A percentile compares a stretch with the other conserved stretches of the same genome.
Evolutionary conservation across 345 rosid species (phyloP).

Genomic region (Euclidium syriacum): DNA sequence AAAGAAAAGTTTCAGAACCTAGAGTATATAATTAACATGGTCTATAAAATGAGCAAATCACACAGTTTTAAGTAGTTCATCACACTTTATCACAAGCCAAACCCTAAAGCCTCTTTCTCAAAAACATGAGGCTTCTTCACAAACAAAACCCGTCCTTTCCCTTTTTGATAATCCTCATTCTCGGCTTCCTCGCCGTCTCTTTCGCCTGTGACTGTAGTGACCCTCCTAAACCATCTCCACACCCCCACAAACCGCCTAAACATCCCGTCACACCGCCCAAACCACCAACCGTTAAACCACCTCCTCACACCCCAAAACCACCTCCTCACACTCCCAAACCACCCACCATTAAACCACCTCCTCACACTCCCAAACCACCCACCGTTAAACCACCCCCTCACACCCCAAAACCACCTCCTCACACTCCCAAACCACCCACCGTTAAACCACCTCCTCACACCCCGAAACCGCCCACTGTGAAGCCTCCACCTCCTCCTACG

Average conservation of each 20-base stretch:
- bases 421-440: slow-evolving; percentile 14
- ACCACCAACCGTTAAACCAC: slow-evolving; percentile 38
- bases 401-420: slow-evolving; percentile 6
- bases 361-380: too few species aligned
- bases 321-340: slow-evolving; percentile 23
- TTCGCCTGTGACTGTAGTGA: slow-evolving; percentile 30
- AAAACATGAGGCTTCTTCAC: slow-evolving; percentile 25
- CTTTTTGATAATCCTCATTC: slow-evolving; percentile 14
- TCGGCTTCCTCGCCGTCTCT: slow-evolving; percentile 4
- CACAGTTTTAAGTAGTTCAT: slow-evolving; percentile 17
- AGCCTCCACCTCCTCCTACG: slow-evolving; percentile 7
- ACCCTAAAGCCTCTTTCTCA: slow-evolving; percentile 10
- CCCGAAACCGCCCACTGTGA: slow-evolving; percentile 32
- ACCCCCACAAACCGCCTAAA: slow-evolving; percentile 38
- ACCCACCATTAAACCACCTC: slow-evolving; percentile 19
- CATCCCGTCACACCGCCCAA: slow-evolving; percentile 37
- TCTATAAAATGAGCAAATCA: slow-evolving; percentile 16
- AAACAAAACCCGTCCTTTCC: slow-evolving; percentile 14
- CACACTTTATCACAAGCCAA: neutral
- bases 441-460: slow-evolving; percentile 17
- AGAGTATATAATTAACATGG: neutral
- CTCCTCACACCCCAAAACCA: slow-evolving; percentile 28
- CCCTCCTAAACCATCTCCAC: slow-evolving; percentile 32
- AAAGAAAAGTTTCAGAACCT: neutral
- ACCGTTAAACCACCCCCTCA: slow-evolving; percentile 24